A percentile compares a stretch with the other conserved stretches of the same genome.
phyloP scores from a whole-genome alignment of 2,329 filamentous ascomycete species.

The Westerdykella sp. region DNA sequence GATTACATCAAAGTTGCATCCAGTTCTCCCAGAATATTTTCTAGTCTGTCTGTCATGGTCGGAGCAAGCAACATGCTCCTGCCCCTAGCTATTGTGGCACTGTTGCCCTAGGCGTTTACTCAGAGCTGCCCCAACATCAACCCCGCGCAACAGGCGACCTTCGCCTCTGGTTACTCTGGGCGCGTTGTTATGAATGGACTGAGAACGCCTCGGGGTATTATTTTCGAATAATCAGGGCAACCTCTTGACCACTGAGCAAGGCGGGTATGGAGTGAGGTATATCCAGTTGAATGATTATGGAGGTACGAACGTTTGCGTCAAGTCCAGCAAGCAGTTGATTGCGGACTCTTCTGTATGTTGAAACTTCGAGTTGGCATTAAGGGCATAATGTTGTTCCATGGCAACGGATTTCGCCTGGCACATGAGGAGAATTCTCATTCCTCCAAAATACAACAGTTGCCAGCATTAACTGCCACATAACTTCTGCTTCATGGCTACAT shows the following conservation, averaged over 20 bases:
- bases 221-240: constrained; percentile 11
- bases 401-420: too few relatives aligned
- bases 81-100: constrained; percentile 2
- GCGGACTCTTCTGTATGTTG: constrained; percentile 5
- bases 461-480: not conserved
- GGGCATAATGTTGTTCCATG: too few relatives aligned
- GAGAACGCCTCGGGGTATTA: constrained; percentile 4
- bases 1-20: not conserved
- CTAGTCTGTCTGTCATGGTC: constrained; percentile 1
- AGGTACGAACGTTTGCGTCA: constrained; percentile 9
- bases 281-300: constrained; percentile 7
- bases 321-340: constrained; percentile 7
- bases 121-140: constrained; percentile 8
- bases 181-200: constrained; percentile 9
- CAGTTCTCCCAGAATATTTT: not conserved
- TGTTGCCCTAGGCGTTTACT: constrained; percentile 1
- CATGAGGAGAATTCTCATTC: too few relatives aligned
- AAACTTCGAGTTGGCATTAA: too few relatives aligned
- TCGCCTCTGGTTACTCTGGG: constrained; percentile 7
- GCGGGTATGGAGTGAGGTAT: constrained; percentile 7
- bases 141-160: constrained; percentile 3
- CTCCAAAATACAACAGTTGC: too few relatives aligned
- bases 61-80: constrained; percentile 1
- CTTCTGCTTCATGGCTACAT: not conserved
- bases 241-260: constrained; percentile 7